Base-by-base conservation (phyloP, 495 filamentous ascomycete genomes). In the Tuber aestivum region DNA sequence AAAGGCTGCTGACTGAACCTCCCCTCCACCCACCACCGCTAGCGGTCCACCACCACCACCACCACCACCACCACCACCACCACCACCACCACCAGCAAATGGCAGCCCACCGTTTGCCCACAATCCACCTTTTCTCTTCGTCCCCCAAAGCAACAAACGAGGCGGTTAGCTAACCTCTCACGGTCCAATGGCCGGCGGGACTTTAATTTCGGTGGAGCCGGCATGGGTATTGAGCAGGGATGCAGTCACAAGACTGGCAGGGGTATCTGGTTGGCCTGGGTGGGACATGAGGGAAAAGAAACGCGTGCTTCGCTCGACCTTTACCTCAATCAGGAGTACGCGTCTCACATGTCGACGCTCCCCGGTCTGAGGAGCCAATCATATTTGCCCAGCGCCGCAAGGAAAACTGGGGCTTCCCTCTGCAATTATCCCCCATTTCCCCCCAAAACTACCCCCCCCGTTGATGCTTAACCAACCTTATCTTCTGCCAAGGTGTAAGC, bases 171-270 rank as follows among this genome's bases (percentile, higher is more conserved):
- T 79, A 69, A 70, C 76, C 78, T 75, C 74, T 72, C 72, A 50
- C 78, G 42, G 40, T n/a, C 78, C 78, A 79, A 79, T 79, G 61
- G 61, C 77, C 72, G 70, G 50, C 50, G 69, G 72, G 72, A 79
- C 70, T 50, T 79, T 79, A 79, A 79, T 79, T 77, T 79, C 78
- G 78, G 76, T 77, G 78, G 78, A 79, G 78, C 78, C 78, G 78
- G 78, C 78, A 79, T 79, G 76, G 56, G 70, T 73, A 79, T 38
- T 76, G 78, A 78, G 78, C 78, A 79, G 70, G 78, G 76, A 79
- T 79, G 21, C 32, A 77, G 77, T 79, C 78, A 79, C 72, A 75
- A 79, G 76, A 73, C 76, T 79, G 68, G 76, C 78, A 79, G 41
- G 78, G 76, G 70, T 79, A 1, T 72, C 56, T 75, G 76, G 78